Evolutionary conservation across 225 moss, liverwort and hornwort species (phyloP), one percentile per base, ranked within the genome.

Genomic region (Bryoerythrophyllum caledonicum): DNA sequence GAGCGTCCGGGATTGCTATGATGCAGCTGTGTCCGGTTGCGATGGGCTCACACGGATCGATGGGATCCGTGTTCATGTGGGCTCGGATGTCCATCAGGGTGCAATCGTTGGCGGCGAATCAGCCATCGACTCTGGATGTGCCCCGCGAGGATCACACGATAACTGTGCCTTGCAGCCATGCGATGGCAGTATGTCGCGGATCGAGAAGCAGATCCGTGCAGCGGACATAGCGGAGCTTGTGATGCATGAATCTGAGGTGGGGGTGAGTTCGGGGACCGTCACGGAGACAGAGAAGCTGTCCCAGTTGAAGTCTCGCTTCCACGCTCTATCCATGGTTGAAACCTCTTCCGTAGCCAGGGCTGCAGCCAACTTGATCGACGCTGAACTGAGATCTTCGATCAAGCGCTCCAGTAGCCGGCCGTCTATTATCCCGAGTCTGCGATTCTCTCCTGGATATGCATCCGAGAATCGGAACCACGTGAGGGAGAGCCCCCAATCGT

Each of bases 221-320:
- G 37, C 40, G 54, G 76, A 23, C 72, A 23, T 54, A 43, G 68
- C 35, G 35, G 76, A 76, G 54, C 46, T 67, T 48, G 44, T 52
- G 26, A 28, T 58, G 8, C 72, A 41, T 37, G 68, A 30, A 21
- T 44, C 63, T 61, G 78, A 58, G 23, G 72, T 25, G 27, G 56
- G 63, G 11, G 63, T 72, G 67, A 60, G 35, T 32, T 63, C 57
- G 57, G 74, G 74, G 78, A 46, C 17, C 32, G 11, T 28, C 26
- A n/a, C 32, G 2, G 70, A 68, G 38, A 17, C 41, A 55, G 80
- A 75, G 55, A 67, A 54, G 20, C 23, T 60, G 20, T 67, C 78
- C 30, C 74, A 65, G 67, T 63, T 67, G 51, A 49, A 58, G 13
- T 74, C 80, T 74, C 71, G 74, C 23, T 73, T 80, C 69, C 52